Base-by-base conservation (phyloP, 257 asterid genomes). In the Galeopsis tetrahit region DNA sequence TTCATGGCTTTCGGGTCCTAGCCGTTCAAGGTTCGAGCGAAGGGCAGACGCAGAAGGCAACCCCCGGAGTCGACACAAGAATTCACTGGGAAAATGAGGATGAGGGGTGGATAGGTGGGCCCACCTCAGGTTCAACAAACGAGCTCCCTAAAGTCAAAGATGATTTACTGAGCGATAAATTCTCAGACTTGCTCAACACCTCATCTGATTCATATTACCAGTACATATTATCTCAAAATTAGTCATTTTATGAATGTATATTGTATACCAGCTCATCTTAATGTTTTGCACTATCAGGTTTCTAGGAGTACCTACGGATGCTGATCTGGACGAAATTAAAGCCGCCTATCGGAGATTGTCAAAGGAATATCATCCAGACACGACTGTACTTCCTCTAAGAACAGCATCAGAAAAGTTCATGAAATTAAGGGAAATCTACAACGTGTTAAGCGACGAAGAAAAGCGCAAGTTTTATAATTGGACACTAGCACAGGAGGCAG, bases 301-400 rank as follows among this genome's bases (percentile, higher is more conserved):
- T 81, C 63, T 90, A 66, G 96, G 97, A 52, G 87, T 90, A 71
- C 69, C 93, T 49, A 88, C 87, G 65, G 86, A 68, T 52, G 92
- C 98, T 57, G 97, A 93, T 55, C 31, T 85, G 31, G 98, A 93
- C 69, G 97, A 93, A 69, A 90, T 93, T 55, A 93, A 90, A 84
- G 82, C 90, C 4, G 98, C 96, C 56, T 90, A 93, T 81, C 55
- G 97, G 63, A 89, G 89, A 70, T 66, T 90, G 59, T 87, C 95
- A 2, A 89, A 93, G 88, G 98, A 92, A 63, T 92, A 88, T 59
- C 98, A 92, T 79, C 95, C 96, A n/a, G 98, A 90, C 88, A 88
- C 97, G 15, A 92, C 98, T 39, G 77, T 83, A n/a, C 97, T 93
- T 72, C 98, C 96, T n/a, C 78, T 90, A 36, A 84, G 86, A 81